Percentiles rank a stretch among this genome's conserved stretches.
phyloP scores from a whole-genome alignment of 2,329 filamentous ascomycete genomes.

The Exophiala sp. region DNA sequence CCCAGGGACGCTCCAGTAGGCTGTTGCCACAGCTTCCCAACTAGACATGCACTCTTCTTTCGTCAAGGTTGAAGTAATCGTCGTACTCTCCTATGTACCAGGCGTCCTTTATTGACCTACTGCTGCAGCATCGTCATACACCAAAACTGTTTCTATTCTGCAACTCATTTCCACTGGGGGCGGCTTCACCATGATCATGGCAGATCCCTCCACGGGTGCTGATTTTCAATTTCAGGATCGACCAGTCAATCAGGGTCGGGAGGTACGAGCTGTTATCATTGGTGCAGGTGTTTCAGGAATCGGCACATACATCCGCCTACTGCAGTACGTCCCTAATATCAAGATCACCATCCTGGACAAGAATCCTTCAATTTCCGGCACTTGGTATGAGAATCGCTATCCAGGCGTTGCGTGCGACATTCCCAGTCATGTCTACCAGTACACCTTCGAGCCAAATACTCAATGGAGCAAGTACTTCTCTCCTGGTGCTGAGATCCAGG shows the following conservation, averaged over 20 bases:
- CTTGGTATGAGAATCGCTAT: conserved; percentile 30
- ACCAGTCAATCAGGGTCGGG: neutral
- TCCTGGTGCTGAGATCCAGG: conserved; percentile 16
- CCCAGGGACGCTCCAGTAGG: no score
- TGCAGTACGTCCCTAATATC: conserved; percentile 9
- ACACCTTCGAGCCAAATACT: conserved; percentile 20
- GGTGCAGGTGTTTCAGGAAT: conserved; percentile 42
- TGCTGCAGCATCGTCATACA: neutral
- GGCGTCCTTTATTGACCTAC: neutral
- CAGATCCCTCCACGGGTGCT: neutral
- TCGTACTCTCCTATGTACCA: no score
- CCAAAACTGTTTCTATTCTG: neutral
- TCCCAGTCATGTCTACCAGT: conserved; percentile 19
- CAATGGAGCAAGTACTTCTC: conserved; percentile 21
- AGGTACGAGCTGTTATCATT: conserved; percentile 26
- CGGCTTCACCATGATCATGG: neutral
- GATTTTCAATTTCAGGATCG: conserved; percentile 1
- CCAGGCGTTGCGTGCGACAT: conserved; percentile 23
- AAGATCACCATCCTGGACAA: conserved; percentile 27
- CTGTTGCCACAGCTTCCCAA: no score
- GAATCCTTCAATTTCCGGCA: conserved; percentile 30
- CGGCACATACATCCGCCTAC: conserved; percentile 33
- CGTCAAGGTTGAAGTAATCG: neutral
- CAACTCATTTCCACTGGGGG: no score
- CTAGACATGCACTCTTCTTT: no score